Evolutionary conservation across 2,329 filamentous ascomycete species (phyloP).

Genomic region (Scytalidium lignicola): DNA sequence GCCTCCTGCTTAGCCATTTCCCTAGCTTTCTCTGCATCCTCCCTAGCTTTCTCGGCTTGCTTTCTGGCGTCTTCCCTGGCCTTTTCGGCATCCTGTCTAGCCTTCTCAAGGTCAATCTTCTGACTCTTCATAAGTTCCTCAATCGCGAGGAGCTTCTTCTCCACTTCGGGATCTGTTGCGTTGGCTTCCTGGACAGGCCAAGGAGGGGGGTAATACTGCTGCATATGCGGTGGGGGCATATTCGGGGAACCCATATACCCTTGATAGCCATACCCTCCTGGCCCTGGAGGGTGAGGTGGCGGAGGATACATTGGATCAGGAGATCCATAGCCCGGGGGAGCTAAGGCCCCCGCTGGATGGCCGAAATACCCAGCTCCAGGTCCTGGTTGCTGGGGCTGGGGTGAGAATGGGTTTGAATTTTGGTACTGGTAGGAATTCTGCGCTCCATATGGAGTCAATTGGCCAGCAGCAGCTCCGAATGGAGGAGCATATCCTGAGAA

Average conservation of each 20-base stretch:
- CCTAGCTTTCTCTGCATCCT: conserved; percentile 36
- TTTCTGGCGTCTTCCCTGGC: conserved; percentile 34
- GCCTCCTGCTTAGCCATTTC: conserved; percentile 33
- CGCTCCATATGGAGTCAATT: conserved; percentile 24
- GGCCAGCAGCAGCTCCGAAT: conserved; percentile 21
- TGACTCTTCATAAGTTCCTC: conserved; percentile 47
- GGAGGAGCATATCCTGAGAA: conserved; percentile 25
- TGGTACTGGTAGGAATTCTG: conserved; percentile 19
- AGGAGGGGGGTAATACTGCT: conserved; percentile 15
- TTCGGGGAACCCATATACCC: conserved; percentile 15
- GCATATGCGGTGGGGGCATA: conserved; percentile 5
- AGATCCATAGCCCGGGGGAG: conserved; percentile 16
- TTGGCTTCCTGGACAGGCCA: conserved; percentile 20
- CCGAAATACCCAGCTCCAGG: conserved; percentile 25
- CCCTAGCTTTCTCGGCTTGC: conserved; percentile 37
- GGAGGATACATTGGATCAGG: conserved; percentile 28
- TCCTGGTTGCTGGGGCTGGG: conserved; percentile 22
- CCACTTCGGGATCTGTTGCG: conserved; percentile 33
- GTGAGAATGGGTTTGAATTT: conserved; percentile 24
- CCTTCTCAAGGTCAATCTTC: conserved; percentile 38
- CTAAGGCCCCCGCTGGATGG: conserved; percentile 37
- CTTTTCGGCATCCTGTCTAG: conserved; percentile 35
- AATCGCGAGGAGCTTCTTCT: conserved; percentile 56
- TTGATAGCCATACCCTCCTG: conserved; percentile 12
- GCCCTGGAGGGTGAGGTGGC: conserved; percentile 20